Evolutionary conservation across 1,139 yeast species (phyloP).

Genomic region (Taiozyma sp.): DNA sequence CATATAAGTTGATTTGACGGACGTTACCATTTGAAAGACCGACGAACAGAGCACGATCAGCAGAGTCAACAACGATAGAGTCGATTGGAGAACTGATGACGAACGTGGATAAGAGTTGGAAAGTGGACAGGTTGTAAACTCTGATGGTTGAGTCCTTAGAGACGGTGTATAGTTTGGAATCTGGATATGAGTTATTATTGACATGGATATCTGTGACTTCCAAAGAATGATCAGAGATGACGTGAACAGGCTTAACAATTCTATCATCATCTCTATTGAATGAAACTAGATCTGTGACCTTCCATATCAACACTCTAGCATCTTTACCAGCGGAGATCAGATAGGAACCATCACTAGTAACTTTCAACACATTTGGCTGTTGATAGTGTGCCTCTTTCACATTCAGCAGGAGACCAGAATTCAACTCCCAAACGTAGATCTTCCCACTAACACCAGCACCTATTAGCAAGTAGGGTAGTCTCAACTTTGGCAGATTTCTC

Average conservation of each 20-base stretch:
- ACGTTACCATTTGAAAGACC: conserved; percentile 67
- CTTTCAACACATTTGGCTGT: conserved; percentile 52
- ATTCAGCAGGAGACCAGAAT: conserved; percentile 69
- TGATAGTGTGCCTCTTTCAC: conserved; percentile 88
- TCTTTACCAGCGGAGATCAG: conserved; percentile 78
- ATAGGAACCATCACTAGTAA: conserved; percentile 63
- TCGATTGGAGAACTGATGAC: conserved; percentile 57
- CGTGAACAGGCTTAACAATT: conserved; percentile 35
- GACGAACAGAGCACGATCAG: conserved; percentile 68
- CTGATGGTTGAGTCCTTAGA: conserved; percentile 78
- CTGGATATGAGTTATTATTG: conserved; percentile 49
- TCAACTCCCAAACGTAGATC: conserved; percentile 79
- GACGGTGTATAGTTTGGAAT: conserved; percentile 62
- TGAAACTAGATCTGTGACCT: conserved; percentile 53
- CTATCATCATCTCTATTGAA: conserved; percentile 31
- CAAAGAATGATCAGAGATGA: conserved; percentile 73
- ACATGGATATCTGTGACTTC: conserved; percentile 62
- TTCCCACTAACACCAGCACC: conserved; percentile 75
- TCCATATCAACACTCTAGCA: conserved; percentile 77
- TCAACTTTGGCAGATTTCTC: conserved; percentile 29
- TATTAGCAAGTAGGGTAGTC: conserved; percentile 64
- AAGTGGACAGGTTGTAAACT: conserved; percentile 44
- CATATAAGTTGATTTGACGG: conserved; percentile 53
- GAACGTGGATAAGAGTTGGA: conserved; percentile 58
- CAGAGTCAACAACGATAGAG: conserved; percentile 71